phyloP scores from a whole-genome alignment of 164 flowering plant genomes.

The Nelumbo lutea region DNA sequence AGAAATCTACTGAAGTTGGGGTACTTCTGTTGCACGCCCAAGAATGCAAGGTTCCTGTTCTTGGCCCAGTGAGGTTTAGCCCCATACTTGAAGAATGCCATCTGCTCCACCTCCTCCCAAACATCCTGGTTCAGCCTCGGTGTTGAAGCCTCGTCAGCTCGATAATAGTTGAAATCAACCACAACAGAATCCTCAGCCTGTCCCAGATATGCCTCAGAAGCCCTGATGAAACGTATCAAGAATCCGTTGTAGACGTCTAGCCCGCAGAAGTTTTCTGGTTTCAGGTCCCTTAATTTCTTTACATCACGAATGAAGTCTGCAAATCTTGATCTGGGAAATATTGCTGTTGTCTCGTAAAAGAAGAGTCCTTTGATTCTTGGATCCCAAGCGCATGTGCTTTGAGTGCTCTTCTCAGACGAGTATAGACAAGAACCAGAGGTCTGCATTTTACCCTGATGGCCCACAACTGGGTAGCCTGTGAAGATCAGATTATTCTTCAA shows the following conservation, averaged over 20 bases:
- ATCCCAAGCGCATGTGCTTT: slow-evolving; percentile 72
- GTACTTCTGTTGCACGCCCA: slow-evolving; percentile 51
- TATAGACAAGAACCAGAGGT: slow-evolving; percentile 83
- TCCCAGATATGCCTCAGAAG: slow-evolving; percentile 62
- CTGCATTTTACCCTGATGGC: slow-evolving; percentile 73
- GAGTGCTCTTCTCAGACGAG: slow-evolving; percentile 28
- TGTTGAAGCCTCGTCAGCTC: slow-evolving; percentile 51
- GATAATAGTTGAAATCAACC: slow-evolving; percentile 74
- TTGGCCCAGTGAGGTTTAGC: slow-evolving; percentile 93
- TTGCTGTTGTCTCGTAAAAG: slow-evolving; percentile 79
- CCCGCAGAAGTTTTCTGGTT: slow-evolving; percentile 70
- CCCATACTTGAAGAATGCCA: slow-evolving; percentile 77
- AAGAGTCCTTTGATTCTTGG: slow-evolving; percentile 76
- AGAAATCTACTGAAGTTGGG: slow-evolving; percentile 43
- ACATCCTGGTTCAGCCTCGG: slow-evolving; percentile 76
- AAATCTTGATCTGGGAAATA: slow-evolving; percentile 50
- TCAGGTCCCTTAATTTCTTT: slow-evolving; percentile 53
- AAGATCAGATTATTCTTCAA: slow-evolving; percentile 63
- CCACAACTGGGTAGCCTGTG: slow-evolving; percentile 85
- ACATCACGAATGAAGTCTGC: slow-evolving; percentile 57
- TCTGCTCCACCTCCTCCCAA: slow-evolving; percentile 84
- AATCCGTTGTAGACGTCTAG: slow-evolving; percentile 75
- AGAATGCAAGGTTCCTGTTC: slow-evolving; percentile 66
- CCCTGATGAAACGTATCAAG: slow-evolving; percentile 61
- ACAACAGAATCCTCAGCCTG: slow-evolving; percentile 77